Evolutionary conservation across 2,329 filamentous ascomycete genomes (phyloP).

Genomic region (Coniochaeta hoffmannii): DNA sequence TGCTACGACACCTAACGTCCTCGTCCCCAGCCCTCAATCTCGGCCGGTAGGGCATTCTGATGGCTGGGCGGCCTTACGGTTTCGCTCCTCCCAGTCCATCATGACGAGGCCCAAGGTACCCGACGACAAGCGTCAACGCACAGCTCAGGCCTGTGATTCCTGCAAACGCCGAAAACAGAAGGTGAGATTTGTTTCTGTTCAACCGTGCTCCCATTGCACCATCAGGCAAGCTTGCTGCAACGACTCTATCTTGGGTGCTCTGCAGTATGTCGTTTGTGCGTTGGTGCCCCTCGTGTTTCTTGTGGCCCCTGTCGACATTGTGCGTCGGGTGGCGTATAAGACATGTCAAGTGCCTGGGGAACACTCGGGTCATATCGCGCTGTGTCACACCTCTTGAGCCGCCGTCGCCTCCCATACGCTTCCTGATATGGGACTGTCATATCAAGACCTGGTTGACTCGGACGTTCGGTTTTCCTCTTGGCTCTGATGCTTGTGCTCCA

Average conservation of each 20-base stretch:
- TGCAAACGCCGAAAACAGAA: slow-evolving; percentile 64
- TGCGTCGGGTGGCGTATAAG: neutral
- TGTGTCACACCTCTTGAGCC: neutral
- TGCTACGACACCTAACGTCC: neutral
- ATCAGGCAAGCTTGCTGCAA: neutral
- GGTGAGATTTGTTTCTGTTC: slow-evolving; percentile 31
- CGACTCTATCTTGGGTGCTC: neutral
- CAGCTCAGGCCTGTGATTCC: slow-evolving; percentile 54
- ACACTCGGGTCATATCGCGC: neutral
- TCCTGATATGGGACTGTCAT: neutral
- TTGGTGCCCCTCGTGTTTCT: neutral
- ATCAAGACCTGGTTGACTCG: neutral
- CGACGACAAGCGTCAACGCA: slow-evolving; percentile 54
- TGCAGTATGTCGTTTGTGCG: neutral
- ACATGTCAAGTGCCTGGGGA: neutral
- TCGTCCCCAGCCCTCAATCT: neutral
- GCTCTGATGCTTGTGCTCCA: neutral
- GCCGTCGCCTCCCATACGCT: neutral
- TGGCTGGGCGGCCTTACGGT: slow-evolving; percentile 12
- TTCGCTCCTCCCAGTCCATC: slow-evolving; percentile 8
- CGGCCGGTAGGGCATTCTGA: slow-evolving; percentile 7
- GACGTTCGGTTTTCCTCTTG: neutral
- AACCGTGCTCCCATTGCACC: neutral
- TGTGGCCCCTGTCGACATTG: neutral
- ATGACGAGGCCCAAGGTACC: slow-evolving; percentile 49